Conservation (phyloP, 768 basidiomycete species). For the Naganishia vishniacii region DNA sequence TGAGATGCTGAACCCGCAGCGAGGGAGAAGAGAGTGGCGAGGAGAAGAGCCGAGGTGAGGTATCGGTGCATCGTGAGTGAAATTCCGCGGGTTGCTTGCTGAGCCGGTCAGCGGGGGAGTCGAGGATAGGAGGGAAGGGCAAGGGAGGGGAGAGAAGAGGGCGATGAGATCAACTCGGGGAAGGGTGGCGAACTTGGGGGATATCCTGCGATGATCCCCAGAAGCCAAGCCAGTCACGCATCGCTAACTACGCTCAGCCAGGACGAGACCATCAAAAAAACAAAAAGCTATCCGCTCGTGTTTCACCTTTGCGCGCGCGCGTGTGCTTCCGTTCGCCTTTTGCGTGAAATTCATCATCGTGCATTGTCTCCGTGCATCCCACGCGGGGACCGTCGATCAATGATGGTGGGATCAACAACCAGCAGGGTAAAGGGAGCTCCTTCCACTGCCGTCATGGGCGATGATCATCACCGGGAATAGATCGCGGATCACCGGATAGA, state of each 20-base stretch:
- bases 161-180: conserved; percentile 9
- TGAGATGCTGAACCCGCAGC: not conserved
- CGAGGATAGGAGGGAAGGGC: not conserved
- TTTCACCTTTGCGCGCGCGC: conserved; percentile 9
- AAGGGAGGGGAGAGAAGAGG: not conserved
- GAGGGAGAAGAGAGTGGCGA: not conserved
- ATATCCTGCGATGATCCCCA: too few species aligned
- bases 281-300: conserved; percentile 1
- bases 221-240: too few species aligned
- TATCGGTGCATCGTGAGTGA: not conserved
- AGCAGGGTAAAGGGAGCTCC: too few species aligned
- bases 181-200: too few species aligned
- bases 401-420: too few species aligned
- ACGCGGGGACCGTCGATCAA: too few species aligned
- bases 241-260: not conserved
- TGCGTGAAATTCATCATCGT: too few species aligned
- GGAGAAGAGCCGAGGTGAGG: conserved; percentile 5
- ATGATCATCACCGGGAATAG: too few species aligned
- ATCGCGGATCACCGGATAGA: too few species aligned
- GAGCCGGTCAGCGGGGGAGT: conserved; percentile 8
- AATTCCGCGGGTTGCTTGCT: not conserved
- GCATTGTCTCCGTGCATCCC: too few species aligned
- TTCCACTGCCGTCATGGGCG: too few species aligned
- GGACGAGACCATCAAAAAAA: not conserved
- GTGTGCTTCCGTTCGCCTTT: too few species aligned